These are phyloP conservation scores for Leishmania braziliensis DNA, from an alignment of 208 protist species.

Conservation along the genomic window DNA sequence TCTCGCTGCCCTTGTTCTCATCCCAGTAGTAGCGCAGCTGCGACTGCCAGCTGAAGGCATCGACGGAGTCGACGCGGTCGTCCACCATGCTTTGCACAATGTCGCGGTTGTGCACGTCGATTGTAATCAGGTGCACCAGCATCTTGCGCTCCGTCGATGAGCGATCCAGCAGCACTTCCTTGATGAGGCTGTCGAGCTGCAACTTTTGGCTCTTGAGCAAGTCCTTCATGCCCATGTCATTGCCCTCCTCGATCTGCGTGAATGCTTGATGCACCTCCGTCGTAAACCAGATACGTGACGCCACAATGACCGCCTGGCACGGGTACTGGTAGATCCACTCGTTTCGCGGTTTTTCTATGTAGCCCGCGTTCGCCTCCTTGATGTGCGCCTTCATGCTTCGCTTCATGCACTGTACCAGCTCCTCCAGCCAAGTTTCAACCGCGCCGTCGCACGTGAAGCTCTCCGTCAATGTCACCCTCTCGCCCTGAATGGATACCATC, in stretches of 20 bases:
- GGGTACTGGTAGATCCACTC: conserved; percentile 98
- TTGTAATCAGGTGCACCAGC: conserved; percentile 98
- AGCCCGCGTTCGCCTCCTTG: conserved; percentile 89
- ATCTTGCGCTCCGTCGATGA: conserved; percentile 95
- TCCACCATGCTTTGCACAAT: conserved; percentile 94
- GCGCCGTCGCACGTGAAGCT: conserved; percentile 93
- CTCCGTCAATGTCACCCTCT: conserved; percentile 94
- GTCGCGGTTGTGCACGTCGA: conserved; percentile 98
- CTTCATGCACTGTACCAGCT: conserved; percentile 89
- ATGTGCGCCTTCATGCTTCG: conserved; percentile 88
- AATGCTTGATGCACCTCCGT: conserved; percentile 98
- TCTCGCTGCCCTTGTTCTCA: conserved; percentile 93
- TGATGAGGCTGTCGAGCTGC: conserved; percentile 94
- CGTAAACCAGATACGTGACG: conserved; percentile 97
- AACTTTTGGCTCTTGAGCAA: conserved; percentile 96
- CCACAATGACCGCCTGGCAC: conserved; percentile 96
- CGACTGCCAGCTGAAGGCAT: conserved; percentile 97
- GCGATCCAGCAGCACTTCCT: conserved; percentile 94
- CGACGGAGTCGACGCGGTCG: conserved; percentile 93
- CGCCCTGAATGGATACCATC: conserved; percentile 94
- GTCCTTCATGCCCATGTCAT: conserved; percentile 98
- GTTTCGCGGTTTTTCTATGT: conserved; percentile 96
- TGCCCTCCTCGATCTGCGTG: conserved; percentile 97
- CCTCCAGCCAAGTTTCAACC: conserved; percentile 98
- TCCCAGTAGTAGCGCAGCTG: conserved; percentile 98